These are phyloP conservation scores for Vachellia pachyceras DNA, from an alignment of 306 rosid genomes.

Conservation along the genomic window DNA sequence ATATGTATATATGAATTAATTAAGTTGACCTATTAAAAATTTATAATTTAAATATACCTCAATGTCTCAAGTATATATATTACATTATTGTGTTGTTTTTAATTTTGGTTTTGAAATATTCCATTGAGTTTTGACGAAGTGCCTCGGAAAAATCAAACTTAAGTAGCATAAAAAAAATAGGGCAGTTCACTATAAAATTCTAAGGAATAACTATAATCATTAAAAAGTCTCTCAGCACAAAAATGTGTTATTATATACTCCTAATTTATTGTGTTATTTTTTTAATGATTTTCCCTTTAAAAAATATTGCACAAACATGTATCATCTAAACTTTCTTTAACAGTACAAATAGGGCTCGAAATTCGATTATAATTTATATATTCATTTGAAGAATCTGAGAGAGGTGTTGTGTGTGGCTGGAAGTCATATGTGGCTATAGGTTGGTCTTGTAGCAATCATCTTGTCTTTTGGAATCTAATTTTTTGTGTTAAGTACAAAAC, in stretches of 20 bases:
- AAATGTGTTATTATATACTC: too few relatives aligned
- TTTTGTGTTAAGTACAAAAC: constrained; percentile 11
- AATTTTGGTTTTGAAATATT: too few relatives aligned
- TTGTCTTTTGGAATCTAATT: constrained; percentile 37
- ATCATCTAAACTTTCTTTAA: not conserved
- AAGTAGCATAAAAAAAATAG: not conserved
- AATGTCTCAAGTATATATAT: not conserved
- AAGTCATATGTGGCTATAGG: not conserved
- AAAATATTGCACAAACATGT: not conserved
- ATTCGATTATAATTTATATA: not conserved
- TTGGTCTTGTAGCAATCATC: constrained; percentile 7
- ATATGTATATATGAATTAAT: not conserved
- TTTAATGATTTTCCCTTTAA: too few relatives aligned
- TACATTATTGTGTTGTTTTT: not conserved
- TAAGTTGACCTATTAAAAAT: not conserved
- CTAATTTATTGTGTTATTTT: too few relatives aligned
- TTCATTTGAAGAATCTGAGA: not conserved
- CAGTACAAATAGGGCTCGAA: not conserved
- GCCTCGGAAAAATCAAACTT: not conserved
- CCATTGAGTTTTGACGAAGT: not conserved
- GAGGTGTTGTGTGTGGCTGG: not conserved
- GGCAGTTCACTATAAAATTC: too few relatives aligned
- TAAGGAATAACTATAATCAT: too few relatives aligned
- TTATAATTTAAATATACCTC: not conserved
- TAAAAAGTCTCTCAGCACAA: too few relatives aligned